Evolutionary conservation across 2,329 filamentous ascomycete genomes (phyloP).

Genomic region (Neopestalotiopsis rosae): DNA sequence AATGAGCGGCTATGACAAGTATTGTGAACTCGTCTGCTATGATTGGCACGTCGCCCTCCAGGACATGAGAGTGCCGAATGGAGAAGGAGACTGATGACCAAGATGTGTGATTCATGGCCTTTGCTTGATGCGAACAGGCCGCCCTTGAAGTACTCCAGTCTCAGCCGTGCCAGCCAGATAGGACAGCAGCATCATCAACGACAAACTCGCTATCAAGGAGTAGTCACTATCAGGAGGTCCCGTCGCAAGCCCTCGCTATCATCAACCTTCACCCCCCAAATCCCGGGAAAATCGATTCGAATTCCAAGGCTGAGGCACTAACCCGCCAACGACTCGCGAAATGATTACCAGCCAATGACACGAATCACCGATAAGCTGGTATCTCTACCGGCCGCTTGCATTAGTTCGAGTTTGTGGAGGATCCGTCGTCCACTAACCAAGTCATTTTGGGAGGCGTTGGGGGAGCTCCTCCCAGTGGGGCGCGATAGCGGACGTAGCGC

Average conservation of each 20-base stretch:
- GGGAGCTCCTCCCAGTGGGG: constrained; percentile 15
- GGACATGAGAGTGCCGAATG: background rate
- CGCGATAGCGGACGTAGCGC: constrained; percentile 1
- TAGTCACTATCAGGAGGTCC: background rate
- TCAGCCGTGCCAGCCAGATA: background rate
- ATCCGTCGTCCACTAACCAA: background rate
- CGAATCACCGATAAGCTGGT: background rate
- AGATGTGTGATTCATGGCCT: background rate
- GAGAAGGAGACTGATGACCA: background rate
- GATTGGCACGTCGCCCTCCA: background rate
- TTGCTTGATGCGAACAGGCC: background rate
- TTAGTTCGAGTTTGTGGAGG: background rate
- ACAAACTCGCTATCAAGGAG: background rate
- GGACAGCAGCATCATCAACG: background rate
- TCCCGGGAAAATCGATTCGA: background rate
- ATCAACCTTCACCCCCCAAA: background rate
- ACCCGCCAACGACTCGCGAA: background rate
- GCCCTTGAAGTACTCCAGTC: constrained; percentile 1
- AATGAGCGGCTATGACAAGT: background rate
- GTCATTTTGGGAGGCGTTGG: background rate
- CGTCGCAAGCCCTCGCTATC: background rate
- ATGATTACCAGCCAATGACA: background rate
- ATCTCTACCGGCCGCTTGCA: constrained; percentile 1
- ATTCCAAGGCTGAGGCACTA: background rate
- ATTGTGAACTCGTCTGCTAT: background rate